phyloP scores from a whole-genome alignment of 1,139 yeast species.

The Pichia sp. region DNA sequence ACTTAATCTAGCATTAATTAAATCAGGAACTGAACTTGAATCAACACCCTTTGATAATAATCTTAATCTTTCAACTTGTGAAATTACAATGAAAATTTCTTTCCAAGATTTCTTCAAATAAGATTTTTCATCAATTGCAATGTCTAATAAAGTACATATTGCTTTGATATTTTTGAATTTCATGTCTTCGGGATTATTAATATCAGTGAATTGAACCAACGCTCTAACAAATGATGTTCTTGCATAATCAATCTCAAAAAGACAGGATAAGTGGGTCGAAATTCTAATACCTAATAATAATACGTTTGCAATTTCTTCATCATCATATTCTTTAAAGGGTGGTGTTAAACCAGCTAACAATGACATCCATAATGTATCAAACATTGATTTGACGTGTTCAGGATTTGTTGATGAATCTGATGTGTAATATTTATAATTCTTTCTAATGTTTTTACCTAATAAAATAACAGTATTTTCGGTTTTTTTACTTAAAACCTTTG shows the following conservation, averaged over 20 bases:
- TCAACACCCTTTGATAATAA: slow-evolving; percentile 85
- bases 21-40: slow-evolving; percentile 80
- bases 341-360: slow-evolving; percentile 90
- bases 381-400: slow-evolving; percentile 88
- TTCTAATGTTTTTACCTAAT: slow-evolving; percentile 46
- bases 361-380: slow-evolving; percentile 96
- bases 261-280: slow-evolving; percentile 76
- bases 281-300: slow-evolving; percentile 83
- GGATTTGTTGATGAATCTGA: slow-evolving; percentile 60
- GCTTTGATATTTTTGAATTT: slow-evolving; percentile 77
- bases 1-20: slow-evolving; percentile 63
- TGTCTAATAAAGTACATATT: slow-evolving; percentile 61
- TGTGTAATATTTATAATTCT: slow-evolving; percentile 34
- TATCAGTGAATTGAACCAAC: slow-evolving; percentile 76
- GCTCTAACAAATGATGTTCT: slow-evolving; percentile 88
- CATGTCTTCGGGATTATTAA: slow-evolving; percentile 75
- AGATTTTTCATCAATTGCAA: slow-evolving; percentile 77
- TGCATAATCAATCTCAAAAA: slow-evolving; percentile 79
- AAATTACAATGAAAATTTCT: slow-evolving; percentile 71
- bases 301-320: slow-evolving; percentile 58
- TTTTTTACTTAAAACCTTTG: slow-evolving; percentile 83
- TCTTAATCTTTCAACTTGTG: slow-evolving; percentile 88
- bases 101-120: slow-evolving; percentile 72
- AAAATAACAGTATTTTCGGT: slow-evolving; percentile 79
- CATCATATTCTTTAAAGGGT: slow-evolving; percentile 86